Conservation (phyloP, 2,329 filamentous ascomycete species). For the Sporothrix humicola region DNA sequence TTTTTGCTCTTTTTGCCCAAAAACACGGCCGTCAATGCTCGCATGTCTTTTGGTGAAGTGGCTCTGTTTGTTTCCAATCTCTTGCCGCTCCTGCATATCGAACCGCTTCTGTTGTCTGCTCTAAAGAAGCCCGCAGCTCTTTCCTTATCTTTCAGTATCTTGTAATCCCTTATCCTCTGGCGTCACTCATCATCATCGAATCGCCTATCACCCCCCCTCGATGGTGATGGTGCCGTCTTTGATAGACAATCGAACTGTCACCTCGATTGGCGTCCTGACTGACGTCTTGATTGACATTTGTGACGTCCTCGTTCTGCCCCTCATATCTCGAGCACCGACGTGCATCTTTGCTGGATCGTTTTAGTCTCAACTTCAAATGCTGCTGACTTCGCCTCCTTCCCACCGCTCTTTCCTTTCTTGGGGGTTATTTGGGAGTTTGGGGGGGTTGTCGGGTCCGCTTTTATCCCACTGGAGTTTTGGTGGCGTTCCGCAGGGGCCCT, state of each 20-base stretch:
- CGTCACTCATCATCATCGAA: slow-evolving; percentile 6
- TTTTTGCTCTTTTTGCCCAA: not conserved
- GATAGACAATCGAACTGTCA: not conserved
- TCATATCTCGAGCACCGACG: not conserved
- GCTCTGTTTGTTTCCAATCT: not conserved
- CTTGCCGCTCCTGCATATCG: not conserved
- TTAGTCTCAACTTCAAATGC: not conserved
- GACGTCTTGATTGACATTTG: not conserved
- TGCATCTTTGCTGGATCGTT: not conserved
- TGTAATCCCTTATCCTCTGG: not conserved
- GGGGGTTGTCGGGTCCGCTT: slow-evolving; percentile 7
- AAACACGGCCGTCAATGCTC: not conserved
- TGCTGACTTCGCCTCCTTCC: slow-evolving; percentile 23
- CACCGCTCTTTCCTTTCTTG: slow-evolving; percentile 21
- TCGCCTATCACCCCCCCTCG: not conserved
- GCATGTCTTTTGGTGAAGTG: not conserved
- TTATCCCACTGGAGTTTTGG: not conserved
- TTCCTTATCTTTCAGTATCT: not conserved
- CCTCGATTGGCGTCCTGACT: not conserved
- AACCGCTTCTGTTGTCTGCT: not conserved
- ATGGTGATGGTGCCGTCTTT: not conserved
- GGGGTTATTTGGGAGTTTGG: too few relatives aligned
- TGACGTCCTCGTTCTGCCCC: not conserved
- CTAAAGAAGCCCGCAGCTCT: too few relatives aligned
- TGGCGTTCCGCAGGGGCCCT: slow-evolving; percentile 1